These are phyloP conservation scores for Fraxinus sp. DNA, from an alignment of 305 asterid species.

Conservation along the genomic window DNA sequence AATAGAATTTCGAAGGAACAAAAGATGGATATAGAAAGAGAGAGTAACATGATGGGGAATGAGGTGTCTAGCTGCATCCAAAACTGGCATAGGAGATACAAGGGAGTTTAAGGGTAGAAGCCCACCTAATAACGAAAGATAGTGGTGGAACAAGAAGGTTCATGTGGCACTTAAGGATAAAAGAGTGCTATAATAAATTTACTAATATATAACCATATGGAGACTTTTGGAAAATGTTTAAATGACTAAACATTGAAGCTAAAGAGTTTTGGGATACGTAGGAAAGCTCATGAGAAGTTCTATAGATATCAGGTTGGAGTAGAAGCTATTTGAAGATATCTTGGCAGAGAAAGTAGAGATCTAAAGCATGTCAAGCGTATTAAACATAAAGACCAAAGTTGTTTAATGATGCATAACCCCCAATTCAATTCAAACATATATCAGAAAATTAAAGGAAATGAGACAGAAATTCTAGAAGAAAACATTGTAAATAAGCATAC, in stretches of 20 bases:
- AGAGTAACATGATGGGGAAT: background rate
- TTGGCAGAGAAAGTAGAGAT: background rate
- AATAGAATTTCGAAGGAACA: background rate
- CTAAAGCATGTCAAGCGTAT: background rate
- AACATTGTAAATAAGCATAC: slow-evolving; percentile 39
- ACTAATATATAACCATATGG: background rate
- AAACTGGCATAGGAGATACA: background rate
- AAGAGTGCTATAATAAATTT: background rate
- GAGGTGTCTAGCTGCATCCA: background rate
- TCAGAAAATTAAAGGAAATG: slow-evolving; percentile 6
- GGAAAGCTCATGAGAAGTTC: background rate
- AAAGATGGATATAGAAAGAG: background rate
- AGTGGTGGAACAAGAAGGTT: background rate
- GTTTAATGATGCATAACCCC: background rate
- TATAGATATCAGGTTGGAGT: background rate
- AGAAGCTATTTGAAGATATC: background rate
- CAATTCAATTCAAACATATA: background rate
- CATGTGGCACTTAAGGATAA: background rate
- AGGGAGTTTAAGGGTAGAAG: background rate
- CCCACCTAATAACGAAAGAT: background rate
- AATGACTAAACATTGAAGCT: background rate
- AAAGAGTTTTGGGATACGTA: background rate
- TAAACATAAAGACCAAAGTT: background rate
- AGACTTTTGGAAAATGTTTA: background rate
- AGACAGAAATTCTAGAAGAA: background rate